Evolutionary conservation across 148 eudicot genomes (phyloP).

Genomic region (Nepenthes mirabilis): DNA sequence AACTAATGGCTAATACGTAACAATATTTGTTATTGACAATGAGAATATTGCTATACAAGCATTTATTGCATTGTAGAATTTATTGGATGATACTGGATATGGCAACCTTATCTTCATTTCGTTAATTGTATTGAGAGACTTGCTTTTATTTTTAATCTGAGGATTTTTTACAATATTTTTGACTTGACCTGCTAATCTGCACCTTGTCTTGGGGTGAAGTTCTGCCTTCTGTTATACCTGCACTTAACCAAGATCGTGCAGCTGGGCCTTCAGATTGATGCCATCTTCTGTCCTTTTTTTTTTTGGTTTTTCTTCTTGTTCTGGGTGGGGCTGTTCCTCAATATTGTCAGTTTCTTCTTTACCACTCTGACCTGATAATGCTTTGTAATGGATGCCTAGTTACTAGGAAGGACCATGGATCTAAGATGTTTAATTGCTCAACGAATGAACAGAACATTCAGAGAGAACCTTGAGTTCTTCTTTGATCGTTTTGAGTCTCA

Average conservation of each 20-base stretch:
- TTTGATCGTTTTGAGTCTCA: conserved; percentile 95
- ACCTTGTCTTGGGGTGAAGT: no score
- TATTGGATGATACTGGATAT: not conserved
- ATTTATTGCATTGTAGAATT: not conserved
- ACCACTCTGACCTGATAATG: not conserved
- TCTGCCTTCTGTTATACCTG: no score
- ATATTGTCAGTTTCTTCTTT: not conserved
- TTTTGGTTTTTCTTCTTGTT: not conserved
- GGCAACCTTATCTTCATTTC: not conserved
- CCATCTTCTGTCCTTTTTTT: no score
- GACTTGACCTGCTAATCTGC: no score
- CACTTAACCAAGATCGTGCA: no score
- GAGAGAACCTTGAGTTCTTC: conserved; percentile 89
- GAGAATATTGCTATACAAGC: no score
- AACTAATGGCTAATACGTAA: no score
- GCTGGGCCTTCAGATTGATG: no score
- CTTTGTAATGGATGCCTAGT: conserved; percentile 23
- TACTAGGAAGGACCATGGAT: conserved; percentile 84
- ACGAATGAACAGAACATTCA: conserved; percentile 84
- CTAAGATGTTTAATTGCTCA: conserved; percentile 80
- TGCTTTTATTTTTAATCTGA: no score
- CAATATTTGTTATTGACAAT: no score
- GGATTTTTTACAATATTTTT: no score
- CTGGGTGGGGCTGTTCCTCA: not conserved
- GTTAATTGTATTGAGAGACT: no score